Base-by-base conservation (phyloP, 2,329 filamentous ascomycete species). In the Aspergillus ochraceoroseus region DNA sequence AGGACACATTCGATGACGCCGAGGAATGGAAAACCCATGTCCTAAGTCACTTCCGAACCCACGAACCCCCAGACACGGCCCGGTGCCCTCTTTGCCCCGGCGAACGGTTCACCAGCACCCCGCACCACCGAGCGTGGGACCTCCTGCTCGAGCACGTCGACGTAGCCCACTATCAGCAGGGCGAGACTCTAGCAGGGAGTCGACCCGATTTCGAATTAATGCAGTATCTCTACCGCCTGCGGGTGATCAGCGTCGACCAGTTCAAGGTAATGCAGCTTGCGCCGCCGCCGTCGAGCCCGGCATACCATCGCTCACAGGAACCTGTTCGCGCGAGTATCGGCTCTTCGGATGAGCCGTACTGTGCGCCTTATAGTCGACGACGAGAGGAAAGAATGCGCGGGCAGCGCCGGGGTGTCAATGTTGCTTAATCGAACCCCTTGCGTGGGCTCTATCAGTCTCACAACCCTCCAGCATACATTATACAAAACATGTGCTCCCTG, bases 121-220 rank as follows among this genome's bases (percentile, higher is more conserved):
- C 35, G 40, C 52, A 38, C 9, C 51, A 55, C 3, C 53, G 57
- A 5, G 66, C 65, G 5, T 71, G 68, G 68, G 56, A 64, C 39
- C 54, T 49, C 17, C 60, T 71, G 62, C 57, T 71, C 23, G 58
- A 63, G 14, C 68, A 71, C 42, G 59, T 71, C 42, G 63, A 59
- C 9, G 50, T 54, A 35, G 55, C 54, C 11, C 68, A 71, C 48
- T 69, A 67, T 37, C 60, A 63, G 25, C 51, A 56, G 7, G 67
- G 68, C 11, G 61, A 70, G 26, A 61, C 63, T 13, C 56, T 70
- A 6, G 63, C 64, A 2, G 59, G 61, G 4, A 64, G 62, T 32
- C 57, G 62, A 30, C 61, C 66, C 5, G 67, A 68, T 44, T 68
- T 70, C 32, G 62, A 65, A 43, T 53, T 71, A 9, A 69, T 71